These are phyloP conservation scores for Paramecium bursaria DNA, from an alignment of 73 alveolate genomes.

Conservation along the genomic window DNA sequence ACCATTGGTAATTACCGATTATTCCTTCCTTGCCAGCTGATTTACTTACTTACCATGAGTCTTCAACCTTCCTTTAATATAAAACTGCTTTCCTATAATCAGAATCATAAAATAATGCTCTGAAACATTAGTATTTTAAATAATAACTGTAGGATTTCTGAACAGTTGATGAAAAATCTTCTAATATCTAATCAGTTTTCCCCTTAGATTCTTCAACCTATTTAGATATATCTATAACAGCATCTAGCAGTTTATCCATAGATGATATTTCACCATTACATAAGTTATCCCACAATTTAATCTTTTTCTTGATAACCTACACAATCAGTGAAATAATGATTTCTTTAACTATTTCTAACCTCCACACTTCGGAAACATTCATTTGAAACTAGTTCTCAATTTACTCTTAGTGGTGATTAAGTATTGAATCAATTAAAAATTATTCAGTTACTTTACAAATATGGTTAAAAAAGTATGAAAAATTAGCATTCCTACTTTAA, in stretches of 20 bases:
- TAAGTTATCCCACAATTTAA: conserved; percentile 29
- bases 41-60: conserved; percentile 39
- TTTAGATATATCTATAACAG: conserved; percentile 1
- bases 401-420: conserved; percentile 6
- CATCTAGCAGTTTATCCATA: conserved; percentile 23
- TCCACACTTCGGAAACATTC: conserved; percentile 53
- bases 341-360: conserved; percentile 53
- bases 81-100: conserved; percentile 2
- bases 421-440: conserved; percentile 10
- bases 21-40: conserved; percentile 35
- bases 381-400: background rate
- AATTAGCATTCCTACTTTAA: conserved; percentile 35
- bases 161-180: too few relatives aligned
- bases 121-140: conserved; percentile 40
- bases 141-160: too few relatives aligned
- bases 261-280: conserved; percentile 17
- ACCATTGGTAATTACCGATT: conserved; percentile 48
- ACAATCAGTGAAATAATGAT: background rate
- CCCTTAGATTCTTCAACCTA: background rate
- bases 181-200: too few relatives aligned
- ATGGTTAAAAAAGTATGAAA: conserved; percentile 24
- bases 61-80: conserved; percentile 40
- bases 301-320: conserved; percentile 19
- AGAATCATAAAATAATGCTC: conserved; percentile 27
- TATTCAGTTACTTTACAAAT: conserved; percentile 27